Evolutionary conservation across 306 rosid genomes (phyloP).

Genomic region (Acacia crassicarpa): DNA sequence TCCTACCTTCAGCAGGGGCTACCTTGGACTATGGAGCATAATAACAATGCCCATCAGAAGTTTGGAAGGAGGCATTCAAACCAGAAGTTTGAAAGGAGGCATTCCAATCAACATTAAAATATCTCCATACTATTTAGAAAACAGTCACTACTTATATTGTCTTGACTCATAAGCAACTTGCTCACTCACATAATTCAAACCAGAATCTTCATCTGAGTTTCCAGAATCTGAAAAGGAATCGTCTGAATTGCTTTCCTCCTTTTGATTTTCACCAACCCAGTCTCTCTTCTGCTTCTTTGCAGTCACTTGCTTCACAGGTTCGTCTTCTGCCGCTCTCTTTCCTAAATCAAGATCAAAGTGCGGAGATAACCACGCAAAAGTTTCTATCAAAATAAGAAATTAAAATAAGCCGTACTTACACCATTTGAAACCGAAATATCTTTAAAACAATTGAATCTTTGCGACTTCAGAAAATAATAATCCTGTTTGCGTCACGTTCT

Average conservation of each 20-base stretch:
- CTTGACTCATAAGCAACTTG: not conserved
- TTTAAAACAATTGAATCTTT: not conserved
- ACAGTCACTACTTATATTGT: not conserved
- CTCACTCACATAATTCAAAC: constrained; percentile 38
- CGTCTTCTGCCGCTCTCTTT: constrained; percentile 62
- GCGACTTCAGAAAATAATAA: not conserved
- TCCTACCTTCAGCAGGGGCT: not conserved
- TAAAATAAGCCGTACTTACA: not conserved
- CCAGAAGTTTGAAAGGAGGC: not conserved
- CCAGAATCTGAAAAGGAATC: constrained; percentile 42
- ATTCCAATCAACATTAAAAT: not conserved
- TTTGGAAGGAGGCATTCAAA: not conserved
- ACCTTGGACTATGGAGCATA: constrained; percentile 39
- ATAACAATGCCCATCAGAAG: not conserved
- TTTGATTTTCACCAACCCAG: constrained; percentile 42
- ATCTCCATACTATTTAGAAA: not conserved
- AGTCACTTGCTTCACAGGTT: constrained; percentile 37
- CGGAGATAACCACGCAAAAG: not conserved
- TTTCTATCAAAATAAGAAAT: not conserved
- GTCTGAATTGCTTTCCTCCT: constrained; percentile 42
- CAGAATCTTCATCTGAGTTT: constrained; percentile 28
- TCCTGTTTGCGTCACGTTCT: not conserved
- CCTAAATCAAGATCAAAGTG: constrained; percentile 35
- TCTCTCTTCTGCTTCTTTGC: constrained; percentile 69
- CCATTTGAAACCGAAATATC: not conserved